phyloP scores from a whole-genome alignment of 495 filamentous ascomycete species.

The Penicillium argentinense region DNA sequence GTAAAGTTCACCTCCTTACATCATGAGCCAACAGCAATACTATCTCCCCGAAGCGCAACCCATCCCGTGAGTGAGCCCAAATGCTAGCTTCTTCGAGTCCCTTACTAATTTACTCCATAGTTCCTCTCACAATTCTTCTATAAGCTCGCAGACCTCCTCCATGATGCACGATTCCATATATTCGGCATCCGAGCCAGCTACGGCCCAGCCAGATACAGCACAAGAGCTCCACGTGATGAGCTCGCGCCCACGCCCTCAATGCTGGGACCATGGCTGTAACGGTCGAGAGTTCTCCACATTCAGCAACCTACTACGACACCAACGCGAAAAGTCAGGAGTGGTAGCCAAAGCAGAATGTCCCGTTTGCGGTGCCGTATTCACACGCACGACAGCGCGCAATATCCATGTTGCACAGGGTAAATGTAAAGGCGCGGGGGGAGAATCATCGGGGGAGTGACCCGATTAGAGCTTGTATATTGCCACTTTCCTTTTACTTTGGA shows the following conservation, averaged over 20 bases:
- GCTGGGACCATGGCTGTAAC: slow-evolving; percentile 95
- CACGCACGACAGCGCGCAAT: slow-evolving; percentile 85
- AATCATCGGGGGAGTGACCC: slow-evolving; percentile 28
- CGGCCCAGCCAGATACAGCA: slow-evolving; percentile 31
- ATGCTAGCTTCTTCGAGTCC: not conserved
- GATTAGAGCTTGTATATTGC: not conserved
- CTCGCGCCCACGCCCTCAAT: slow-evolving; percentile 82
- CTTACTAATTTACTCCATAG: slow-evolving; percentile 2
- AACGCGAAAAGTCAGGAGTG: slow-evolving; percentile 90
- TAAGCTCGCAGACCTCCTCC: slow-evolving; percentile 30
- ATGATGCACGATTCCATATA: slow-evolving; percentile 32
- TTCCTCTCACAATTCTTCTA: slow-evolving; percentile 22
- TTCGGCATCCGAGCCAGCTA: slow-evolving; percentile 31
- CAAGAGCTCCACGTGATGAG: slow-evolving; percentile 68
- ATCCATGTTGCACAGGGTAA: slow-evolving; percentile 88
- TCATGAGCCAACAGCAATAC: slow-evolving; percentile 26
- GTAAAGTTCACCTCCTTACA: slow-evolving; percentile 17
- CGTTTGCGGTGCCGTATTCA: slow-evolving; percentile 88
- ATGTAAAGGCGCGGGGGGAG: slow-evolving; percentile 60
- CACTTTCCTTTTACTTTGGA: too few species aligned
- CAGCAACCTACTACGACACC: slow-evolving; percentile 88
- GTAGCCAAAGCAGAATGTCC: slow-evolving; percentile 84
- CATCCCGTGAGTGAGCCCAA: slow-evolving; percentile 18
- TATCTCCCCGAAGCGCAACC: slow-evolving; percentile 20
- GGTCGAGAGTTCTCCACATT: slow-evolving; percentile 93